Base-by-base conservation (phyloP, 306 rosid genomes). In the Erythrophleum fordii region DNA sequence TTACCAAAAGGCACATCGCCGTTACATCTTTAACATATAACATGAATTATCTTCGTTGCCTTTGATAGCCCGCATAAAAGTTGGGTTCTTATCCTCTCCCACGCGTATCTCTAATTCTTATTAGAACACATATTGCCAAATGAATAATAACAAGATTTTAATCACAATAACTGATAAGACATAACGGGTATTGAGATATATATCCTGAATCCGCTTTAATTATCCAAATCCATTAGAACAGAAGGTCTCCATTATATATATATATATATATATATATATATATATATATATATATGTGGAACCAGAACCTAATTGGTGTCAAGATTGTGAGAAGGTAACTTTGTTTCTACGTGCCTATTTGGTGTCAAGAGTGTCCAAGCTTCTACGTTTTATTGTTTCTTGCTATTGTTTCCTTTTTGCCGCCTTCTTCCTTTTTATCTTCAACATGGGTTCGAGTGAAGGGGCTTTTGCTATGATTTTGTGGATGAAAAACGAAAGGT, bases 11-110 rank as follows among this genome's bases (percentile, higher is more conserved):
- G 1, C 6, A 58, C n/a, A 28, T 8, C 37, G 0, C 25, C 2
- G 8, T 20, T 13, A 70, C 74, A 31, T 77, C 22, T 45, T 69
- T 46, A 6, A 18, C 46, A 58, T 67, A 16, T 41, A 59, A 37
- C 49, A 37, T 67, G 22, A 34, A 48, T 23, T 53, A 77, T 77
- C 85, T 34, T 71, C 48, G 17, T 60, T 59, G 49, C 59, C 77
- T 76, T 76, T 81, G 7, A 75, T 68, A 41, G 35, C 37, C 68
- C 35, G 69, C 45, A 10, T 9, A 37, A 56, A 72, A 75, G 59
- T 17, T 58, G 26, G 49, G 68, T 77, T 80, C 82, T 85, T 89
- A 87, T 89, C 91, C 45, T 51, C 58, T 78, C 37, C 25, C 64
- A 62, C 26, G 39, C 28, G 52, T 11, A 55, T 41, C 8, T 58